These are phyloP conservation scores for Russula vinacea DNA, from an alignment of 768 basidiomycete species.

Conservation along the genomic window DNA sequence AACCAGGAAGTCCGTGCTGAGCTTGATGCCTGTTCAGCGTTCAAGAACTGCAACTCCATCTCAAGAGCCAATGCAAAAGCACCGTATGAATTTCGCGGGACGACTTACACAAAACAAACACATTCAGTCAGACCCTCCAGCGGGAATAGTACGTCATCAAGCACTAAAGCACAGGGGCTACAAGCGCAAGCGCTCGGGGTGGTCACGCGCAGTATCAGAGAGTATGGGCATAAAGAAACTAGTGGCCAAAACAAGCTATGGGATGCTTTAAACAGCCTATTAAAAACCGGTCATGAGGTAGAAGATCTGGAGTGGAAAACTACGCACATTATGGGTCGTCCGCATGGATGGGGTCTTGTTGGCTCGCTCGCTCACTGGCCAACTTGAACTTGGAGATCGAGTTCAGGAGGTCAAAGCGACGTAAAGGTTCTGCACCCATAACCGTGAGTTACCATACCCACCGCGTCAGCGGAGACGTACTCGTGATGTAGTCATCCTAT, in stretches of 20 bases:
- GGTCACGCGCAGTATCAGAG: neutral
- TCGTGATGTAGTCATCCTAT: constrained; percentile 75
- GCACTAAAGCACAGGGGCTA: too few species aligned
- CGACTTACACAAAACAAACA: too few species aligned
- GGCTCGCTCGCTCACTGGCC: constrained; percentile 54
- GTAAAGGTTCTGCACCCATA: constrained; percentile 58
- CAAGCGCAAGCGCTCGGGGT: too few species aligned
- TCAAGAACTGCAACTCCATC: too few species aligned
- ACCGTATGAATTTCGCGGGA: too few species aligned
- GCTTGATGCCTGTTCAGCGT: too few species aligned
- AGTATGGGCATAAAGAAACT: neutral
- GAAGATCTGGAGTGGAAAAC: neutral
- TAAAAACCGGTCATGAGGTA: neutral
- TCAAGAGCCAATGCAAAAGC: too few species aligned
- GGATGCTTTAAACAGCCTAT: neutral
- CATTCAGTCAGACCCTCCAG: too few species aligned
- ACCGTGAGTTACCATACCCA: neutral
- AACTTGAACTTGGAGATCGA: constrained; percentile 82
- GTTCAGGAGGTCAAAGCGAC: constrained; percentile 75
- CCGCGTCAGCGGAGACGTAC: constrained; percentile 42
- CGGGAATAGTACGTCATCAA: too few species aligned
- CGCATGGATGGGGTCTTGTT: constrained; percentile 16
- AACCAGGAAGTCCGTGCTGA: too few species aligned
- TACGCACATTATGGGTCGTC: constrained; percentile 17
- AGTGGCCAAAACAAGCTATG: neutral